phyloP scores from a whole-genome alignment of 2,329 filamentous ascomycete genomes.

The Ascochyta pisi region DNA sequence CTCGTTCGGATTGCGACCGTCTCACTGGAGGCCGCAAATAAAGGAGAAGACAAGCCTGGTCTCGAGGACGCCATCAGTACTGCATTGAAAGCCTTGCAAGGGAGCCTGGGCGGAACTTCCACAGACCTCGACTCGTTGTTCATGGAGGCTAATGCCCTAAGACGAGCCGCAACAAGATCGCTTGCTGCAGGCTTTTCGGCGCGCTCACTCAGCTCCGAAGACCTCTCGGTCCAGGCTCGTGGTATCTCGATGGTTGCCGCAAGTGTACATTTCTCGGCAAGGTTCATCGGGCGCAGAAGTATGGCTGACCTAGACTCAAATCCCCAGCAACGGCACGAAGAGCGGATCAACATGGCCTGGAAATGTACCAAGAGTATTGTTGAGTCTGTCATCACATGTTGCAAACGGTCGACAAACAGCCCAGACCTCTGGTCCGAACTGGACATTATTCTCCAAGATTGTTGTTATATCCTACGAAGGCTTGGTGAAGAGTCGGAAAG shows the following conservation, averaged over 20 bases:
- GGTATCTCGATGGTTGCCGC: slow-evolving; percentile 37
- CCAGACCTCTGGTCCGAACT: slow-evolving; percentile 40
- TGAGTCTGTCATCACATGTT: slow-evolving; percentile 46
- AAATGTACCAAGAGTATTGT: slow-evolving; percentile 44
- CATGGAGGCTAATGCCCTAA: slow-evolving; percentile 43
- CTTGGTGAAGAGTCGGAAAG: slow-evolving; percentile 28
- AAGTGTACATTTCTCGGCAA: slow-evolving; percentile 40
- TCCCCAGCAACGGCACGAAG: slow-evolving; percentile 25
- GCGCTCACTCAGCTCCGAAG: slow-evolving; percentile 9
- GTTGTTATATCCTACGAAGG: slow-evolving; percentile 34
- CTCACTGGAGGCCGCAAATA: slow-evolving; percentile 37
- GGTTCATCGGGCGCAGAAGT: slow-evolving; percentile 38
- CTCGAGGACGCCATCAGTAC: slow-evolving; percentile 26
- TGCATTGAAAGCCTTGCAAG: slow-evolving; percentile 37
- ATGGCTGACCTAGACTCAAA: slow-evolving; percentile 26
- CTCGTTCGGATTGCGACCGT: slow-evolving; percentile 41
- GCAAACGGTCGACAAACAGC: slow-evolving; percentile 34
- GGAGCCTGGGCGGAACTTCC: slow-evolving; percentile 40
- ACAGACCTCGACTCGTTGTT: slow-evolving; percentile 47
- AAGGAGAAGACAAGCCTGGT: slow-evolving; percentile 23
- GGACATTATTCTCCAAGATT: slow-evolving; percentile 43
- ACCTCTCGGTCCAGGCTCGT: slow-evolving; percentile 16
- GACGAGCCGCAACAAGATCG: slow-evolving; percentile 39
- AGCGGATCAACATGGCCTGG: slow-evolving; percentile 32
- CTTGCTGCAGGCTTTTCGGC: slow-evolving; percentile 22